Evolutionary conservation across 306 rosid genomes (phyloP).

Genomic region (Clitoria ternatea): DNA sequence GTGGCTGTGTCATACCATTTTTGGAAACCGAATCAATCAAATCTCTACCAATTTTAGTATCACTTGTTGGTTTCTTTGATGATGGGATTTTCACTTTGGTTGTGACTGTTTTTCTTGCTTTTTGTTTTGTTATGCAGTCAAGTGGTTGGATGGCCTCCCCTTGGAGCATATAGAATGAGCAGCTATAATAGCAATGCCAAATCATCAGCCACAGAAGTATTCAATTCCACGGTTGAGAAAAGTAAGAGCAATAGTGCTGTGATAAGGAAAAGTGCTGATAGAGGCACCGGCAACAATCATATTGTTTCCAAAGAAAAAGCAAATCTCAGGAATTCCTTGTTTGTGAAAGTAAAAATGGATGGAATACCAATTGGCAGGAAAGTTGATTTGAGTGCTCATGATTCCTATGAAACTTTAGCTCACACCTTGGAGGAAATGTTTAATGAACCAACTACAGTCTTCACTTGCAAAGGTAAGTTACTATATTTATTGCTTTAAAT

Average conservation of each 20-base stretch:
- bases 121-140: constrained; percentile 59
- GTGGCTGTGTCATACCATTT: not conserved
- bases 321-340: constrained; percentile 37
- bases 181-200: constrained; percentile 54
- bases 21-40: not conserved
- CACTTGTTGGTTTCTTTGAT: constrained; percentile 10
- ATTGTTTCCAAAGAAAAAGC: constrained; percentile 38
- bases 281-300: constrained; percentile 27
- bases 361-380: constrained; percentile 77
- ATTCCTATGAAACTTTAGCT: constrained; percentile 62
- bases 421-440: constrained; percentile 70
- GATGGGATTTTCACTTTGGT: constrained; percentile 8
- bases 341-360: constrained; percentile 85
- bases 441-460: constrained; percentile 34
- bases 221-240: constrained; percentile 37
- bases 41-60: not conserved
- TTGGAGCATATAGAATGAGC: constrained; percentile 64
- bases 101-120: constrained; percentile 18
- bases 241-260: constrained; percentile 25
- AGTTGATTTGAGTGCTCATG: constrained; percentile 64
- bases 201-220: constrained; percentile 43
- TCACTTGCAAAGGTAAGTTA: constrained; percentile 38
- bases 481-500: too few relatives aligned
- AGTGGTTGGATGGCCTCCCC: constrained; percentile 92
- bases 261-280: constrained; percentile 28